Evolutionary conservation across 2,329 filamentous ascomycete genomes (phyloP).

Genomic region (Colletotrichum phormii): DNA sequence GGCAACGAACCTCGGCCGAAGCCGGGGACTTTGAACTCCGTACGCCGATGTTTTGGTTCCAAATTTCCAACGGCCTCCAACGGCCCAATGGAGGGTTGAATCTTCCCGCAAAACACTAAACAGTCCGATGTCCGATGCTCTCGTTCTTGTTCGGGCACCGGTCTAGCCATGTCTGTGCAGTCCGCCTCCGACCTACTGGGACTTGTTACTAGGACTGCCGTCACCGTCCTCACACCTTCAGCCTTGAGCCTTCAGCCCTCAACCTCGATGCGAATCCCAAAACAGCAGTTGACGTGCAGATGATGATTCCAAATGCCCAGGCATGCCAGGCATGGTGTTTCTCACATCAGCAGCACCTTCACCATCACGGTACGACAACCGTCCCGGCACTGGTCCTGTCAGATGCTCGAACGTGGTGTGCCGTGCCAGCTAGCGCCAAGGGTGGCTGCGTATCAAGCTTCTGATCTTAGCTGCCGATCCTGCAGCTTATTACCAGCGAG

Average conservation of each 20-base stretch:
- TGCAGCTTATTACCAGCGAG: constrained; percentile 9
- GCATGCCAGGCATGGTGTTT: not conserved
- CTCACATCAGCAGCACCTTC: constrained; percentile 12
- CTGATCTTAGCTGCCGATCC: constrained; percentile 22
- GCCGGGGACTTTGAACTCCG: constrained; percentile 18
- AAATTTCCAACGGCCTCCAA: not conserved
- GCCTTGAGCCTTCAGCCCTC: too few relatives aligned
- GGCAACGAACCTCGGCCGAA: constrained; percentile 7
- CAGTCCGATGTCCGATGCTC: constrained; percentile 11
- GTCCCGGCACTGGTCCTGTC: not conserved
- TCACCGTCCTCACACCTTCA: too few relatives aligned
- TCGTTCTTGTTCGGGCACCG: not conserved
- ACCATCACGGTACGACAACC: not conserved
- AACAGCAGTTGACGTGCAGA: not conserved
- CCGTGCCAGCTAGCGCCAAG: constrained; percentile 7
- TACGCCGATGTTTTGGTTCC: constrained; percentile 1
- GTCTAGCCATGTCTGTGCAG: not conserved
- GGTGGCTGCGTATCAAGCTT: constrained; percentile 24
- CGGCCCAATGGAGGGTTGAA: constrained; percentile 1
- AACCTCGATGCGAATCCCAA: not conserved
- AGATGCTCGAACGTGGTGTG: not conserved
- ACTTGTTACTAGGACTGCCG: not conserved
- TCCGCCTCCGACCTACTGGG: not conserved
- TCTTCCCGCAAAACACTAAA: not conserved
- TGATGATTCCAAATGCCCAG: not conserved